phyloP scores from a whole-genome alignment of 805 yeast genomes.

The Maudiozyma turicensis region DNA sequence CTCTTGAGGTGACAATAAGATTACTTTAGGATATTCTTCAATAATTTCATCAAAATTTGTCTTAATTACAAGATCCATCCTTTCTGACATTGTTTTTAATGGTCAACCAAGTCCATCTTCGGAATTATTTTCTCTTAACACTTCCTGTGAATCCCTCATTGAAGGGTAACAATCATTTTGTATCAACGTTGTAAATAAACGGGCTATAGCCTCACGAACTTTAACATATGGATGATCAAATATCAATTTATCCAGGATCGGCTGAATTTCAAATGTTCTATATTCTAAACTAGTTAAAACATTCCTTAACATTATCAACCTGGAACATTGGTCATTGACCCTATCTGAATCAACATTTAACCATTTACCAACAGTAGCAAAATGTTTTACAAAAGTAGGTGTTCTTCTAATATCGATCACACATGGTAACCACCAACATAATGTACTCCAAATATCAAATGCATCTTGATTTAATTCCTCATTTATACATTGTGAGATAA shows the following conservation, averaged over 20 bases:
- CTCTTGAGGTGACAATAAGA: slow-evolving; percentile 41
- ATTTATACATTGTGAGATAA: slow-evolving; percentile 38
- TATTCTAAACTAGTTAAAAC: slow-evolving; percentile 42
- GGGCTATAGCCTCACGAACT: slow-evolving; percentile 61
- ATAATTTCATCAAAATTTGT: slow-evolving; percentile 38
- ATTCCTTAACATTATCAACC: slow-evolving; percentile 42
- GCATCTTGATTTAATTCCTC: slow-evolving; percentile 67
- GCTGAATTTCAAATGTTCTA: slow-evolving; percentile 44
- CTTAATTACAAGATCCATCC: slow-evolving; percentile 32
- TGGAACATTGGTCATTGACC: slow-evolving; percentile 55
- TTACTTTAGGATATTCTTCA: slow-evolving; percentile 28
- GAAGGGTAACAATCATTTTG: slow-evolving; percentile 22
- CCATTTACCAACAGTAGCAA: slow-evolving; percentile 35
- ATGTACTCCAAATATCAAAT: slow-evolving; percentile 61
- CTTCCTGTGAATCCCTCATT: slow-evolving; percentile 5
- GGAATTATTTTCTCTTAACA: slow-evolving; percentile 8
- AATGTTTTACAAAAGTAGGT: slow-evolving; percentile 38
- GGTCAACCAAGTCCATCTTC: slow-evolving; percentile 30
- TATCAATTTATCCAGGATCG: slow-evolving; percentile 33
- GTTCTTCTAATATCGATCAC: slow-evolving; percentile 61
- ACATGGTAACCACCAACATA: slow-evolving; percentile 64
- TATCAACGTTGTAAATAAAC: slow-evolving; percentile 34
- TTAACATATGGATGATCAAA: slow-evolving; percentile 59
- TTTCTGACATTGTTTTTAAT: slow-evolving; percentile 24
- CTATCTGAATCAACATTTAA: slow-evolving; percentile 44